Evolutionary conservation across 208 protist species (phyloP), one percentile per base, ranked within the genome.

Genomic region (Acanthamoeba comandoni): DNA sequence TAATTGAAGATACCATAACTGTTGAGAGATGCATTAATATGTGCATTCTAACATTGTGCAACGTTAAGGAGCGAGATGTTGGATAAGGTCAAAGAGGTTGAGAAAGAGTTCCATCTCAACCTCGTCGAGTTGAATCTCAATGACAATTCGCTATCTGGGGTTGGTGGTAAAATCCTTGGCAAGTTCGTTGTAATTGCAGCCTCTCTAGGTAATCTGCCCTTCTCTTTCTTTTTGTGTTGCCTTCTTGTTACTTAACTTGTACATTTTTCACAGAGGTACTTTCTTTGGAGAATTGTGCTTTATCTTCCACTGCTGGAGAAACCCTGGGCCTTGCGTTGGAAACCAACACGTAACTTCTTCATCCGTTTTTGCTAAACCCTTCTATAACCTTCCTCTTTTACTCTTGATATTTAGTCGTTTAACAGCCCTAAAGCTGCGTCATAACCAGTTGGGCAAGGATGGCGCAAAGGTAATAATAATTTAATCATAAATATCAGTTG

Each of bases 51-150:
- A 43, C 49, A 86, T 52, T 31, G 77, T 49, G 77, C 39, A 86
- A 43, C 70, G 70, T 2, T 57, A n/a, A n/a, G 77, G 19, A 48
- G 52, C 48, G 77, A 86, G 55, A 67, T 86, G 77, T 31, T 86
- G 7, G 77, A 86, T n/a, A 86, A 86, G 77, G 77, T 86, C 48
- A 86, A 86, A 43, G 77, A 86, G 35, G 77, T 86, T 5, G 77
- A 86, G 55, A 86, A 86, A 43, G 77, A 86, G 31, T 86, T 86
- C 77, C 57, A 60, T 35, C 57, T 86, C 48, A 60, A 67, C 77
- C 77, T 86, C 17, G 57, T 86, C 13, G 77, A 86, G 77, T 39
- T 86, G 3, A 86, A 86, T 57, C 77, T 86, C 53, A 67, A 29
- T 17, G 26, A 86, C 77, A 86, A 86, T 43, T 7, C 4, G 15